phyloP scores from a whole-genome alignment of 2,329 filamentous ascomycete genomes.

The Chaetomium strumarium region DNA sequence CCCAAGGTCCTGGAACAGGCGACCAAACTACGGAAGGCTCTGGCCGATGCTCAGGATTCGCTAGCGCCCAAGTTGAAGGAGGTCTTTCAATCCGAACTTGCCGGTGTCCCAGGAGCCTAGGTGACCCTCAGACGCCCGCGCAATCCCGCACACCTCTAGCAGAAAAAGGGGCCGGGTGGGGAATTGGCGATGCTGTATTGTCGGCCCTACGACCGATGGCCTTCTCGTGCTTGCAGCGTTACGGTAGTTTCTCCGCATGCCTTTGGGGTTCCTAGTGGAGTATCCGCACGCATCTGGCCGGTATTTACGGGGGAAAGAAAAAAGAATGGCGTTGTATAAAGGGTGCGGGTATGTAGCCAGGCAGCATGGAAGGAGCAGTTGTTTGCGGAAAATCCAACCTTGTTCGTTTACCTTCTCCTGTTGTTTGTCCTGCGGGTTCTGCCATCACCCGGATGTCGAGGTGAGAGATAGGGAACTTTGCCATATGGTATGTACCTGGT shows the following conservation, averaged over 20 bases:
- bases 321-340: conserved; percentile 3
- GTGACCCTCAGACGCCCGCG: background rate
- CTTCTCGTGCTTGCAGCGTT: background rate
- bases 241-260: conserved; percentile 1
- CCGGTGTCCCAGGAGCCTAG: conserved; percentile 13
- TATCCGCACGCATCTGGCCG: background rate
- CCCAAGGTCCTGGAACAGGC: conserved; percentile 71
- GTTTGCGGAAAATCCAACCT: background rate
- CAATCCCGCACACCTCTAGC: background rate
- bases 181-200: background rate
- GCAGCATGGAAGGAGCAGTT: conserved; percentile 6
- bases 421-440: background rate
- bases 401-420: background rate
- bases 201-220: background rate
- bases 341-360: conserved; percentile 3
- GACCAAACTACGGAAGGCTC: conserved; percentile 59
- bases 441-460: no score
- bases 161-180: background rate
- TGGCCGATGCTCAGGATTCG: conserved; percentile 52
- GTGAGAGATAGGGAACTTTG: no score
- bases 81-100: conserved; percentile 63
- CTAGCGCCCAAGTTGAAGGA: conserved; percentile 60
- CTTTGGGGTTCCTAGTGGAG: background rate
- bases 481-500: no score
- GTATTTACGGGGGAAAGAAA: background rate